phyloP scores from a whole-genome alignment of 208 protist species.

The Wallacemonas rigidus region DNA sequence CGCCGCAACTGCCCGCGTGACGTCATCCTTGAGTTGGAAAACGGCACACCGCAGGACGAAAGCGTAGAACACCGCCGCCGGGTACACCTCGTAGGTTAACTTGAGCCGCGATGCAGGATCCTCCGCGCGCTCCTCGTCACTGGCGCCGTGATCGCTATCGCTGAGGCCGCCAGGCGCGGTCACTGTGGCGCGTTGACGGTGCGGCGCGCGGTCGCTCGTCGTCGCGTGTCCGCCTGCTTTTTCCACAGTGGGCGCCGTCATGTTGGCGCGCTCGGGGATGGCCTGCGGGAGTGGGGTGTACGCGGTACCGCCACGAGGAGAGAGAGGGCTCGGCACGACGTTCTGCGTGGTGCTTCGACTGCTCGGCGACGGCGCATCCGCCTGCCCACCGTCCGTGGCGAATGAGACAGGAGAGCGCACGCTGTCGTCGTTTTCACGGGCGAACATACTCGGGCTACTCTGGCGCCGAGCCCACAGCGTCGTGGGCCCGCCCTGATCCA shows the following conservation, averaged over 20 bases:
- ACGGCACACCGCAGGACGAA: conserved; percentile 30
- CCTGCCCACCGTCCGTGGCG: background rate
- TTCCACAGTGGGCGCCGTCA: too few relatives aligned
- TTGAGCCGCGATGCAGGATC: conserved; percentile 23
- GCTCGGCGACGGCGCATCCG: background rate
- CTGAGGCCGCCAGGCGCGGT: background rate
- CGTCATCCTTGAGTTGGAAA: conserved; percentile 58
- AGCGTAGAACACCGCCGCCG: conserved; percentile 47
- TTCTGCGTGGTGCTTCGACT: background rate
- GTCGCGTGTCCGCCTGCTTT: too few relatives aligned
- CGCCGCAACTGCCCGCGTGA: conserved; percentile 30
- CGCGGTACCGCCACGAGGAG: too few relatives aligned
- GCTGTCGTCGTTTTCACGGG: too few relatives aligned
- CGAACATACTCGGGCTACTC: background rate
- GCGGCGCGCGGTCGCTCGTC: too few relatives aligned
- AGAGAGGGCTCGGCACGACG: too few relatives aligned
- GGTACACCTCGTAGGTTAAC: conserved; percentile 56
- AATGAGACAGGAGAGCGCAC: background rate
- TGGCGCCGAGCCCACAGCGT: background rate
- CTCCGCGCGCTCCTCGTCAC: background rate
- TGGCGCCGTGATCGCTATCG: background rate
- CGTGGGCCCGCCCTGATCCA: background rate
- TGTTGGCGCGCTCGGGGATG: too few relatives aligned
- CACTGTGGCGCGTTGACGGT: too few relatives aligned
- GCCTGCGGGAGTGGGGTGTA: too few relatives aligned